Evolutionary conservation across 176 grass and related monocot genomes (phyloP), one percentile per base, ranked within the genome.

Genomic region (Rhipidocladum racemiflorum): DNA sequence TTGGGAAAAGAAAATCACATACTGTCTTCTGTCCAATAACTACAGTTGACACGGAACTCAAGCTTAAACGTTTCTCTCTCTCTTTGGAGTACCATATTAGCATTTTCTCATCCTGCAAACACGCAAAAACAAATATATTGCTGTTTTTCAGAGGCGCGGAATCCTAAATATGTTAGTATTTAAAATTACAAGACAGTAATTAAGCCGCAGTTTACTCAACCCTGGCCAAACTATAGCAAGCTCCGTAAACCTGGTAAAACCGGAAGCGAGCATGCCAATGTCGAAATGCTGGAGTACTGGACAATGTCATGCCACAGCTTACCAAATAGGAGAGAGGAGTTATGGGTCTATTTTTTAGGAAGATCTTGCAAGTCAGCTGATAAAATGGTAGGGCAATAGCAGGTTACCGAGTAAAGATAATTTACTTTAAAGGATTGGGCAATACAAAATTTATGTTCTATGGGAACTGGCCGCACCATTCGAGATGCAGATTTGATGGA

Each of bases 1-100:
- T 67, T 50, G 10, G 20, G 24, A 50, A 23, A 68, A 23, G 24
- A 81, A 81, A 78, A 78, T 53, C 28, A 44, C 87, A 88, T 91
- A 99, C 92, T n/a, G 91, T 99, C 70, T 95, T 91, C 69, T 99
- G 96, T 76, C 96, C 96, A 42, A 83, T 76, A 80, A 95, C 66
- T 78, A 99, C 57, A 76, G 65, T 99, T 44, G 91, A 91, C 32
- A 95, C 90, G 32, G 71, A 80, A 83, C 71, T 95, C 76, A 99
- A 83, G 76, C 80, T 87, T 72, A 99, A 82, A 79, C 56, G 56
- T 71, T 95, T 99, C 80, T 90, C 96, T 72, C 88, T 91, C 72
- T 91, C 87, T 84, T 87, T 92, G 55, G 92, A 93, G 74, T 90
- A 91, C 96, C 92, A 99, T 87, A 95, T 76, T 57, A 99, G 67